Conservation (phyloP, 2,329 filamentous ascomycete genomes). For the Fusarium keratoplasticum region DNA sequence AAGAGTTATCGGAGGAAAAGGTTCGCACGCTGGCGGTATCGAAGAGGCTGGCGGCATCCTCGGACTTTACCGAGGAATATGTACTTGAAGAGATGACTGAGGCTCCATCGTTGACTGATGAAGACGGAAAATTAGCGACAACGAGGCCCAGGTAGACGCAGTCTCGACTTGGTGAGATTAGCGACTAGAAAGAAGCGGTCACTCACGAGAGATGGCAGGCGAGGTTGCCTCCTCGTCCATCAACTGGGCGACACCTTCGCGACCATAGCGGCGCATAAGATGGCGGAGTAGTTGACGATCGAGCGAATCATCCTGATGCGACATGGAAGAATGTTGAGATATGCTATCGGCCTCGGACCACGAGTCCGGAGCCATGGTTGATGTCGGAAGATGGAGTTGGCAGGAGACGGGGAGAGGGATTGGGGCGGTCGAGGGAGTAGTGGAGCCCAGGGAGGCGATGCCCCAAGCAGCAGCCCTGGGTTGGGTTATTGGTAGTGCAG, state of each 20-base stretch:
- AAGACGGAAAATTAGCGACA: constrained; percentile 11
- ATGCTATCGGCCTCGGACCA: constrained; percentile 48
- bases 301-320: constrained; percentile 45
- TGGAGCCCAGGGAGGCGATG: constrained; percentile 37
- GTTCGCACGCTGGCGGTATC: constrained; percentile 52
- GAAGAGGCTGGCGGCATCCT: constrained; percentile 52
- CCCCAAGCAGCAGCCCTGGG: constrained; percentile 41
- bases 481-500: constrained; percentile 20
- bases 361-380: constrained; percentile 46
- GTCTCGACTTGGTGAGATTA: not conserved
- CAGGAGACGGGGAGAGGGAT: constrained; percentile 14
- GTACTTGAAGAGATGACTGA: constrained; percentile 51
- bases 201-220: constrained; percentile 46
- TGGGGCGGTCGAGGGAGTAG: constrained; percentile 30
- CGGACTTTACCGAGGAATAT: constrained; percentile 50
- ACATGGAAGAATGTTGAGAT: constrained; percentile 43
- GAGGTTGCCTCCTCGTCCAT: constrained; percentile 49
- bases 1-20: constrained; percentile 55
- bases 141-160: not conserved
- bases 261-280: constrained; percentile 49
- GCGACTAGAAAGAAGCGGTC: not conserved
- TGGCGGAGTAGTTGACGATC: constrained; percentile 52
- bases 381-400: constrained; percentile 8
- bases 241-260: constrained; percentile 48
- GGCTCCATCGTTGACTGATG: constrained; percentile 46